phyloP scores from a whole-genome alignment of 345 rosid genomes.

The Sisymbrium altissimum region DNA sequence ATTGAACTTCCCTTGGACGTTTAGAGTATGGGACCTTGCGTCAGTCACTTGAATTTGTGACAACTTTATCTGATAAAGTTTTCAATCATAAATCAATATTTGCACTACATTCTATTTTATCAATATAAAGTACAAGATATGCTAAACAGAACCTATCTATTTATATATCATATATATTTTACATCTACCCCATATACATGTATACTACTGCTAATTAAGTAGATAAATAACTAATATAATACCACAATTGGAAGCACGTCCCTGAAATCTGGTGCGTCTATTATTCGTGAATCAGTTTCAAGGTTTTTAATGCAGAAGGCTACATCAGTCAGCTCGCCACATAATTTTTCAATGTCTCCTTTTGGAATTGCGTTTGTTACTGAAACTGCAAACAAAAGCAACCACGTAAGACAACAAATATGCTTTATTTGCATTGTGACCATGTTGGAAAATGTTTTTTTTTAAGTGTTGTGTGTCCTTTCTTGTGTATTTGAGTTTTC shows the following conservation, averaged over 20 bases:
- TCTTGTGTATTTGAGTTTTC: too few species aligned
- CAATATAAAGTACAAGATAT: too few species aligned
- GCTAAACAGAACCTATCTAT: not conserved
- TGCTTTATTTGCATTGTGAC: too few species aligned
- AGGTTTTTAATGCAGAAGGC: not conserved
- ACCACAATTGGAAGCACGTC: constrained; percentile 13
- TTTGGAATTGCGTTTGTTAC: not conserved
- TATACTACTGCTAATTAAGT: not conserved
- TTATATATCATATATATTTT: not conserved
- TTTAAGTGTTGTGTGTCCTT: too few species aligned
- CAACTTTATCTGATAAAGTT: not conserved
- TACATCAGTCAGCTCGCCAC: not conserved
- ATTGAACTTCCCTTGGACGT: not conserved
- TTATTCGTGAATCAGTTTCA: not conserved
- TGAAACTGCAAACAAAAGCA: too few species aligned
- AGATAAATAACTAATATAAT: not conserved
- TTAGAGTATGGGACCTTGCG: not conserved
- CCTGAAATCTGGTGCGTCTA: not conserved
- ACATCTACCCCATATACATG: not conserved
- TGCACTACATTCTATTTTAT: not conserved
- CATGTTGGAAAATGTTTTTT: too few species aligned
- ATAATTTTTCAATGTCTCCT: not conserved
- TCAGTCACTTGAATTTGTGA: not conserved
- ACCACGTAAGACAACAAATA: too few species aligned
- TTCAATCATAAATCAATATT: not conserved